A percentile compares a stretch with the other conserved stretches of the same genome.
phyloP scores from a whole-genome alignment of 2,329 filamentous ascomycete genomes.

The Sporothrix phasma region DNA sequence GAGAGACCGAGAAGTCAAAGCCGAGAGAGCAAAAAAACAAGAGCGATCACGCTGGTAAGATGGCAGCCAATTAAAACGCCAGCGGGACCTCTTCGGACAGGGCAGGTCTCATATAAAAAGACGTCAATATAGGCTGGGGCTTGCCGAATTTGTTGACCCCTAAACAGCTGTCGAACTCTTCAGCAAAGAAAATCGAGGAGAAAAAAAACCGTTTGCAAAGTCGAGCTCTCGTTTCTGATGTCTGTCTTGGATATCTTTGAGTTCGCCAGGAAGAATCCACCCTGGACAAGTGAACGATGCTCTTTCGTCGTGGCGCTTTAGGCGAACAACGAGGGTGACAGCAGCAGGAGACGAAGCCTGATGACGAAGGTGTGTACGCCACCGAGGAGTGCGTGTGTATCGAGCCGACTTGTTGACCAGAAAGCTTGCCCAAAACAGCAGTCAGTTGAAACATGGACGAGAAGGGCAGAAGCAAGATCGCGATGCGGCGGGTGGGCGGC shows the following conservation, averaged over 20 bases:
- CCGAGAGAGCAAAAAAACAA: neutral
- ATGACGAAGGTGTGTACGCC: neutral
- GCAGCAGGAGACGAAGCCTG: neutral
- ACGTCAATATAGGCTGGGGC: neutral
- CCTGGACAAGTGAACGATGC: neutral
- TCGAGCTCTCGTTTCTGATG: neutral
- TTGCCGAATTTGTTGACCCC: neutral
- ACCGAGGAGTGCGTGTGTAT: neutral
- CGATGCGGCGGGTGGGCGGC: neutral
- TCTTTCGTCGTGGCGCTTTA: slow-evolving; percentile 6
- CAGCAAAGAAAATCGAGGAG: neutral
- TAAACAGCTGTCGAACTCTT: neutral
- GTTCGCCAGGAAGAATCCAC: too few species aligned
- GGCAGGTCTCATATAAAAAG: neutral
- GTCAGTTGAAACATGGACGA: slow-evolving; percentile 1
- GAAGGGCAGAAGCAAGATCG: neutral
- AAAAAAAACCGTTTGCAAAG: neutral
- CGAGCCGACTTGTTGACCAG: neutral
- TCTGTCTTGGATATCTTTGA: neutral
- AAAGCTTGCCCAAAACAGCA: neutral
- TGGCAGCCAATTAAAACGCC: neutral
- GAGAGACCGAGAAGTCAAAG: neutral
- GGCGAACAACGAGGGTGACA: slow-evolving; percentile 2
- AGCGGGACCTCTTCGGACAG: neutral
- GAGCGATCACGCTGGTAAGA: neutral